These are phyloP conservation scores for Emergomyces africanus DNA, from an alignment of 2,329 filamentous ascomycete species.

Conservation along the genomic window DNA sequence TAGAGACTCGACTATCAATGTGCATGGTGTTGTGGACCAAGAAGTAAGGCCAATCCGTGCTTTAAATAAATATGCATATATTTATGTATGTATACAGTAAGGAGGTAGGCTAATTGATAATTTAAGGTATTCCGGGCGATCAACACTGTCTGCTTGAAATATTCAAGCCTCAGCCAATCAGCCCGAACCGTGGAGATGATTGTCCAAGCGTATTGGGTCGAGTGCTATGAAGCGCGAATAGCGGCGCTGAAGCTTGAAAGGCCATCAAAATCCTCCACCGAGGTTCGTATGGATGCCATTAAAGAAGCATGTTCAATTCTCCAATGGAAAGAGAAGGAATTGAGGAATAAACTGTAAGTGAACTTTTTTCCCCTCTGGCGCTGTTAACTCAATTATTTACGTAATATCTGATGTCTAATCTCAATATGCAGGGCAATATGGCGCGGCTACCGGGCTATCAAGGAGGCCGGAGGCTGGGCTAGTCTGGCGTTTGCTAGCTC, in stretches of 20 bases:
- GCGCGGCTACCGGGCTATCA: constrained; percentile 48
- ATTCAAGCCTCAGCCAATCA: constrained; percentile 36
- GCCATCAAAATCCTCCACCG: constrained; percentile 31
- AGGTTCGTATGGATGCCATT: constrained; percentile 40
- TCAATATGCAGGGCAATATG: constrained; percentile 33
- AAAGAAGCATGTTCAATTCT: constrained; percentile 43
- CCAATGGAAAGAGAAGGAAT: constrained; percentile 45
- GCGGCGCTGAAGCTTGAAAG: constrained; percentile 28
- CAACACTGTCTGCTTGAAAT: constrained; percentile 15
- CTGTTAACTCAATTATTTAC: background rate
- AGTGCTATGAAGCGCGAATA: constrained; percentile 42
- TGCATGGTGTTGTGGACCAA: constrained; percentile 1
- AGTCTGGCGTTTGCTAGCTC: constrained; percentile 45
- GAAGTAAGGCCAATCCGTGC: background rate
- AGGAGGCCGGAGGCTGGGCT: constrained; percentile 44
- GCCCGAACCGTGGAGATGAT: constrained; percentile 47
- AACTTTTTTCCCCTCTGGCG: background rate
- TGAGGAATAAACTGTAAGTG: constrained; percentile 35
- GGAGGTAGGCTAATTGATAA: background rate
- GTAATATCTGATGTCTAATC: background rate
- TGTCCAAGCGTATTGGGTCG: constrained; percentile 45
- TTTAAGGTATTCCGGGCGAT: constrained; percentile 14
- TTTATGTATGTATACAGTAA: background rate
- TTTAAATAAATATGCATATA: background rate
- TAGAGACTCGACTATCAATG: background rate